Conservation (phyloP, 208 protist species). For the Borovskyia barvae region DNA sequence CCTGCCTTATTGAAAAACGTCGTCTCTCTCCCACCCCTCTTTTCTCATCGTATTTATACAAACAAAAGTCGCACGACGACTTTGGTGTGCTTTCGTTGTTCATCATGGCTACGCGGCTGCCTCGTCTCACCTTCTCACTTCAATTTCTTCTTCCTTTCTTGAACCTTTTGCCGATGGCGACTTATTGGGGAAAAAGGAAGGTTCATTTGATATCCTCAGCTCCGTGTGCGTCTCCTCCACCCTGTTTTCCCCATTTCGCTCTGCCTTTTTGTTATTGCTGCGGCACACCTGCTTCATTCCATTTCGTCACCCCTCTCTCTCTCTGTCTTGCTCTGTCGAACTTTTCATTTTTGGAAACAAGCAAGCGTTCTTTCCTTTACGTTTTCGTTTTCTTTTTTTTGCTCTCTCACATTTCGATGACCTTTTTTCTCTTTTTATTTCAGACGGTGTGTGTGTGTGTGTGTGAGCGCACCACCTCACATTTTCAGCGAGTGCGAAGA, state of each 20-base stretch:
- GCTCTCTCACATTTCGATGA: background rate
- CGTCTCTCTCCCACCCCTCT: too few species aligned
- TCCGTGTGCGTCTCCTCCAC: too few species aligned
- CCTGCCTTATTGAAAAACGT: too few species aligned
- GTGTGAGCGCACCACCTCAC: background rate
- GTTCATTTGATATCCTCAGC: too few species aligned
- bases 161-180: background rate
- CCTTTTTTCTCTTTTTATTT: background rate
- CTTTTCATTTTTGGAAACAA: background rate
- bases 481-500: too few species aligned
- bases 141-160: background rate
- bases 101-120: background rate
- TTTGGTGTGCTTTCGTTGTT: background rate
- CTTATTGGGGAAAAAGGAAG: too few species aligned
- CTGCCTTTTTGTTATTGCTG: too few species aligned
- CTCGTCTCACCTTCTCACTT: too few species aligned
- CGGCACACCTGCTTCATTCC: background rate
- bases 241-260: too few species aligned
- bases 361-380: background rate
- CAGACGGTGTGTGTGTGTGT: background rate
- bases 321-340: background rate
- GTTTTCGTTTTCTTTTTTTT: slow-evolving; percentile 17
- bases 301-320: background rate
- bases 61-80: too few species aligned
- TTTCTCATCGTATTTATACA: too few species aligned